These are phyloP conservation scores for Podospora didyma DNA, from an alignment of 495 filamentous ascomycete genomes.

Conservation along the genomic window DNA sequence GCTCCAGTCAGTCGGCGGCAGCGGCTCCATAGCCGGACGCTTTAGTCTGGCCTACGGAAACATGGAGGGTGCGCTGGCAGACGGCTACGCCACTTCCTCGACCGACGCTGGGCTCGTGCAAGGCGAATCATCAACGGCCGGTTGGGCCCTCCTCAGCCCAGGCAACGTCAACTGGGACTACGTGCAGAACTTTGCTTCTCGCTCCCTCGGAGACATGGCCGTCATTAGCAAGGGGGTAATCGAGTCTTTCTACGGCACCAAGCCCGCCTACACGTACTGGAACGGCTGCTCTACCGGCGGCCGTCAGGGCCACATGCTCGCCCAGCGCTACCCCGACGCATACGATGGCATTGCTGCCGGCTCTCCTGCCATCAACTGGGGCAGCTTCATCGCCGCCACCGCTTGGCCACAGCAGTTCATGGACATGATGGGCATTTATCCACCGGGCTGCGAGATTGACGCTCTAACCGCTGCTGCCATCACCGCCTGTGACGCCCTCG, in stretches of 20 bases:
- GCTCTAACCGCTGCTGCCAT: conserved; percentile 27
- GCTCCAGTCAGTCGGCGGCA: conserved; percentile 41
- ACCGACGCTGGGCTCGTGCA: conserved; percentile 39
- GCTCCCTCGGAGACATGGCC: conserved; percentile 23
- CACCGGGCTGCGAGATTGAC: conserved; percentile 31
- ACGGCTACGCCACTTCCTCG: conserved; percentile 35
- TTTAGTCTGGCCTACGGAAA: conserved; percentile 10
- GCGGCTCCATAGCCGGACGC: conserved; percentile 34
- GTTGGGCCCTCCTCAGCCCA: conserved; percentile 36
- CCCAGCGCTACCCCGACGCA: conserved; percentile 38
- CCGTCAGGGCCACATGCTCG: conserved; percentile 39
- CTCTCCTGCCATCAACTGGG: conserved; percentile 34
- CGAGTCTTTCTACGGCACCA: conserved; percentile 31
- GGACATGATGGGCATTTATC: conserved; percentile 19
- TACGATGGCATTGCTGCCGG: conserved; percentile 41
- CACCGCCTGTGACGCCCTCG: conserved; percentile 32
- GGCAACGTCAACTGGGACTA: conserved; percentile 40
- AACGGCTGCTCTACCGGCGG: conserved; percentile 44
- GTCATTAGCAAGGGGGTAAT: conserved; percentile 30
- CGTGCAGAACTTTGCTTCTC: conserved; percentile 37
- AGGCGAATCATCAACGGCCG: neutral
- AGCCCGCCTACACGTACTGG: conserved; percentile 37
- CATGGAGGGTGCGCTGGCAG: conserved; percentile 25
- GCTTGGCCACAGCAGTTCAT: conserved; percentile 30
- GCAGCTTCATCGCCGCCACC: conserved; percentile 7